Conservation (phyloP, 2,329 filamentous ascomycete genomes). For the Neofusicoccum sp. region DNA sequence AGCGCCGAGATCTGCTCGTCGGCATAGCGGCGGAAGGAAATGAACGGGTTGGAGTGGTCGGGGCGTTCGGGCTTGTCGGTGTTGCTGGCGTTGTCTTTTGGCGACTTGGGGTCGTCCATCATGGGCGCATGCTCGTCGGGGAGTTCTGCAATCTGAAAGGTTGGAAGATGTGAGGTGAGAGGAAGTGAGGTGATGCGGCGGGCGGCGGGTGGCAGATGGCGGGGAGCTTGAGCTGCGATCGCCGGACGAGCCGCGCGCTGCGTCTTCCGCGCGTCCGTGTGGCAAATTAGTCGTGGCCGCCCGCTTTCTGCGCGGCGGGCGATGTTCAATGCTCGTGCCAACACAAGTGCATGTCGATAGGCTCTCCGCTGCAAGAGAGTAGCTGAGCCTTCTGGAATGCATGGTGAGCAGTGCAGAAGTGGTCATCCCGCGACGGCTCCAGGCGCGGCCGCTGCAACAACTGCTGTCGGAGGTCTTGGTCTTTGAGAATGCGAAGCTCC, state of each 20-base stretch:
- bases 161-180: background rate
- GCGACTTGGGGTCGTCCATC: conserved; percentile 4
- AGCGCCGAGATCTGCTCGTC: conserved; percentile 58
- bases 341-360: too few species aligned
- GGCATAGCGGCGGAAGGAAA: conserved; percentile 60
- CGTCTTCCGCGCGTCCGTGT: background rate
- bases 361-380: too few species aligned
- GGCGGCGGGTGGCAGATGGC: background rate
- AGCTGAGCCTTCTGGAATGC: too few species aligned
- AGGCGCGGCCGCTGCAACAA: too few species aligned
- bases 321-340: too few species aligned
- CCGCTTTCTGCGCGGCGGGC: too few species aligned
- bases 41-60: conserved; percentile 48
- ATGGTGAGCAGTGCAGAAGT: too few species aligned
- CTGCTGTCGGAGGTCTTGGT: too few species aligned
- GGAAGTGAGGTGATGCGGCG: background rate
- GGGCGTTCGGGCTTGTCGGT: conserved; percentile 26
- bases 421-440: too few species aligned
- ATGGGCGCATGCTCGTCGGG: background rate
- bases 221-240: conserved; percentile 11
- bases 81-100: conserved; percentile 17
- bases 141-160: background rate
- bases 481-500: too few species aligned
- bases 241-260: background rate
- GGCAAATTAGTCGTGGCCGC: background rate